phyloP scores from a whole-genome alignment of 2,329 filamentous ascomycete genomes.

The Tolypocladium sp. region DNA sequence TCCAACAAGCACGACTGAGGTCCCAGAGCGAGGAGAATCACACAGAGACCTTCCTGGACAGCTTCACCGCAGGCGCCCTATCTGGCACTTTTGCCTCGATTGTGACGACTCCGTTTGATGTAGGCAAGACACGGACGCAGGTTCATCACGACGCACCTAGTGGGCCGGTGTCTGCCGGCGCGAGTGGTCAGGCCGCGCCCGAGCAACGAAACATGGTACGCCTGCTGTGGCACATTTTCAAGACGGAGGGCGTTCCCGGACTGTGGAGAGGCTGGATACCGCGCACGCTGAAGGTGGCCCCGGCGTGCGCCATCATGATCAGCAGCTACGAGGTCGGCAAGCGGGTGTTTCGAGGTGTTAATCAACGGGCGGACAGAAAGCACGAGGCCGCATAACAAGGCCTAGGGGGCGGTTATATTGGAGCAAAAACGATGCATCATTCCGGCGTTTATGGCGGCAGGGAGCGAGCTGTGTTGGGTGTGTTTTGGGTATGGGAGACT shows the following conservation, averaged over 20 bases:
- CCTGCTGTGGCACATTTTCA: slow-evolving; percentile 86
- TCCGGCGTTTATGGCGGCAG: not conserved
- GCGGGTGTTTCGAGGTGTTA: slow-evolving; percentile 69
- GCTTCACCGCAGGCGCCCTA: slow-evolving; percentile 75
- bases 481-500: not conserved
- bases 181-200: slow-evolving; percentile 36
- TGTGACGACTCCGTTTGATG: slow-evolving; percentile 90
- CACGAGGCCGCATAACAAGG: not conserved
- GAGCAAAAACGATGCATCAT: not conserved
- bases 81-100: slow-evolving; percentile 82
- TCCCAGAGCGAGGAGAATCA: slow-evolving; percentile 62
- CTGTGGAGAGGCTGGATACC: slow-evolving; percentile 90
- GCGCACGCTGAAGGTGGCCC: slow-evolving; percentile 86
- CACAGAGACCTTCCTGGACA: slow-evolving; percentile 72
- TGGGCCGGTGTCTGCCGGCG: slow-evolving; percentile 13
- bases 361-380: slow-evolving; percentile 34
- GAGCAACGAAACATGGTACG: slow-evolving; percentile 72
- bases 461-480: not conserved
- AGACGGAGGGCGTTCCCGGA: slow-evolving; percentile 69
- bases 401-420: too few species aligned
- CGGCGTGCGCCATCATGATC: slow-evolving; percentile 98
- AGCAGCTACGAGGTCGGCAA: slow-evolving; percentile 96
- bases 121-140: slow-evolving; percentile 92
- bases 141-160: slow-evolving; percentile 53
- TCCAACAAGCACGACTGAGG: slow-evolving; percentile 36